A percentile compares a stretch with the other conserved stretches of the same genome.
phyloP scores from a whole-genome alignment of 345 rosid species.

The Salix suchowensis region DNA sequence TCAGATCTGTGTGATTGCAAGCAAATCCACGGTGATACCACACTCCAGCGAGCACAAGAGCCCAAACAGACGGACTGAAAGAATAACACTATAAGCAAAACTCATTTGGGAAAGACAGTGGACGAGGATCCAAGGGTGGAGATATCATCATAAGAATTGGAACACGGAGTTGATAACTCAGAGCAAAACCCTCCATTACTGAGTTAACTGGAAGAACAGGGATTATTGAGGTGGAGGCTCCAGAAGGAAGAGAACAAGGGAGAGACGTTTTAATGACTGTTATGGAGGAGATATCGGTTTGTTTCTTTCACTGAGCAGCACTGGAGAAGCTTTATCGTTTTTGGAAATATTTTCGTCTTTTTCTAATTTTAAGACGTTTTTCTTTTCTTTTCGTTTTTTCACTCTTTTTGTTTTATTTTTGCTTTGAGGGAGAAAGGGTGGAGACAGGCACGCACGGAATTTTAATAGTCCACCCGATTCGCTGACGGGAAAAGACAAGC shows the following conservation, averaged over 20 bases:
- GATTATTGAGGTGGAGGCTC: neutral
- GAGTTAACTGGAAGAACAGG: slow-evolving; percentile 22
- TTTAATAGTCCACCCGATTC: too few species aligned
- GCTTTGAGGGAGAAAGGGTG: neutral
- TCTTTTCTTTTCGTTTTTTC: neutral
- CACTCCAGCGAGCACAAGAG: slow-evolving; percentile 22
- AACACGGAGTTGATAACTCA: slow-evolving; percentile 34
- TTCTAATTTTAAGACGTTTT: neutral
- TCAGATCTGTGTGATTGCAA: slow-evolving; percentile 48
- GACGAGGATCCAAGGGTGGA: slow-evolving; percentile 39
- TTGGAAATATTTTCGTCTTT: neutral
- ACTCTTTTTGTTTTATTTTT: slow-evolving; percentile 11
- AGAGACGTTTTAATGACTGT: slow-evolving; percentile 20
- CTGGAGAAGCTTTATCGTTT: slow-evolving; percentile 20
- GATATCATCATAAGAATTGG: slow-evolving; percentile 17
- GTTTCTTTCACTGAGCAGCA: slow-evolving; percentile 39
- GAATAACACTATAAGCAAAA: slow-evolving; percentile 31
- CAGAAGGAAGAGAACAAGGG: neutral
- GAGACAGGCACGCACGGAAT: too few species aligned
- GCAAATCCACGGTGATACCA: slow-evolving; percentile 39
- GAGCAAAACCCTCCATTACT: slow-evolving; percentile 40
- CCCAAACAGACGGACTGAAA: neutral
- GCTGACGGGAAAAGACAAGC: too few species aligned
- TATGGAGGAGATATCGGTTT: slow-evolving; percentile 45
- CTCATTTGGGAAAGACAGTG: slow-evolving; percentile 20